Evolutionary conservation across 192 early-diverging fungal species (phyloP).

Genomic region (Radiomyces spectabilis): DNA sequence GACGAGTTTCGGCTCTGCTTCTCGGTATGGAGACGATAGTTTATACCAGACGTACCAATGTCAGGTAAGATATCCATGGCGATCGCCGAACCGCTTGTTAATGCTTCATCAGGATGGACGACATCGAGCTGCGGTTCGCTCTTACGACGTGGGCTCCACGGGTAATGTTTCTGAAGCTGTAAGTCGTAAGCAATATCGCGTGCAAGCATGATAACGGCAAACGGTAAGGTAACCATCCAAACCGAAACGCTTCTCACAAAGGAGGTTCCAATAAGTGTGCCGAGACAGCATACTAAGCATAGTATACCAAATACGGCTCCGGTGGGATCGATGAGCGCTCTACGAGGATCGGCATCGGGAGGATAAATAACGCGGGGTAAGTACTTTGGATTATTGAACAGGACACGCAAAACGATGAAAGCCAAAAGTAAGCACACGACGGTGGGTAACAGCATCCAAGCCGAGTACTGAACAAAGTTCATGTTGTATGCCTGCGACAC

Average conservation of each 20-base stretch:
- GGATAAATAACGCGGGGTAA: conserved; percentile 35
- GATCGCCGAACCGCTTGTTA: too few species aligned
- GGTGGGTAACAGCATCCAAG: conserved; percentile 79
- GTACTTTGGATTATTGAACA: conserved; percentile 42
- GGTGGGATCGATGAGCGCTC: conserved; percentile 41
- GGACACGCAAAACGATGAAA: conserved; percentile 41
- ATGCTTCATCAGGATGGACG: too few species aligned
- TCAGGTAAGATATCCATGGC: too few species aligned
- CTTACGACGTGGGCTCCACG: too few species aligned
- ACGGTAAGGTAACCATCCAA: conserved; percentile 73
- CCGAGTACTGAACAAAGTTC: conserved; percentile 66
- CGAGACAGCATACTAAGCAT: conserved; percentile 49
- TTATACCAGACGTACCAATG: too few species aligned
- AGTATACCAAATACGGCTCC: conserved; percentile 60
- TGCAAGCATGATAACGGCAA: conserved; percentile 53
- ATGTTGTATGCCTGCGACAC: conserved; percentile 72
- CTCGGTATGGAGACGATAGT: too few species aligned
- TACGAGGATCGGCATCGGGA: conserved; percentile 39
- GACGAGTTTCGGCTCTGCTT: too few species aligned
- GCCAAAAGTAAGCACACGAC: conserved; percentile 44
- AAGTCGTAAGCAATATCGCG: conserved; percentile 52
- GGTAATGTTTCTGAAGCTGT: background rate
- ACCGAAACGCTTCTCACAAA: conserved; percentile 60
- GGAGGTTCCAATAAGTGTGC: conserved; percentile 57
- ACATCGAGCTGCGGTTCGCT: too few species aligned